Evolutionary conservation across 1,139 yeast genomes (phyloP), one percentile per base, ranked within the genome.

Genomic region (Saccharomycopsis hybrid): DNA sequence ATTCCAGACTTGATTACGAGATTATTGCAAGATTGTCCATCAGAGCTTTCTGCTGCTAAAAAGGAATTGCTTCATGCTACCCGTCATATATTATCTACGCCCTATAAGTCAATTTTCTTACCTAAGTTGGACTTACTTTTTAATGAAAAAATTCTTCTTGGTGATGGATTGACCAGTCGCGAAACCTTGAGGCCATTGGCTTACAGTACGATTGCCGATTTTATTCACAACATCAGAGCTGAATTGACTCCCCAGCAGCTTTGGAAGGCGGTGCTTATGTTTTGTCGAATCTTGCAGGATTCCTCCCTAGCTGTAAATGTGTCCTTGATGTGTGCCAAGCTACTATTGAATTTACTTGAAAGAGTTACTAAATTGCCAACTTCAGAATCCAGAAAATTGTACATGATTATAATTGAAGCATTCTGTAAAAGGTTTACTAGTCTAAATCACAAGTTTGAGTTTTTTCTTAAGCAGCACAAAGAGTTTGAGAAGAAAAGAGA

Each of bases 281-380:
- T 88, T 62, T 85, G 96, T 61, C 79, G 76, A 41, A 80, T 88
- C 58, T 71, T 94, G 56, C 84, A 85, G 58, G 98, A 92, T 62
- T 82, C 80, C 58, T 72, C 94, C 0, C 69, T 94, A 57, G 95
- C 96, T 1, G 75, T 88, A 53, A 87, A 95, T 7, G 96, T 90
- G 41, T 97, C 92, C 65, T 87, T 92, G 25, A 90, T 92, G 97
- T 87, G 97, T 68, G 97, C 97, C 3, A 92, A 90, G 65, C 71
- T 94, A 38, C 68, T 94, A 37, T 69, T 92, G 55, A 94, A 92
- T 63, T 72, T 94, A 58, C 94, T 92, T 30, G 99, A 94, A 59
- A 72, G 95, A 48, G 85, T 94, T 41, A 76, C 87, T 80, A 85
- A 85, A 60, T 68, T 90, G 58, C 92, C 90, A 5, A 83, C 43